phyloP scores from a whole-genome alignment of 2,329 filamentous ascomycete genomes.

The Fusarium sp. region DNA sequence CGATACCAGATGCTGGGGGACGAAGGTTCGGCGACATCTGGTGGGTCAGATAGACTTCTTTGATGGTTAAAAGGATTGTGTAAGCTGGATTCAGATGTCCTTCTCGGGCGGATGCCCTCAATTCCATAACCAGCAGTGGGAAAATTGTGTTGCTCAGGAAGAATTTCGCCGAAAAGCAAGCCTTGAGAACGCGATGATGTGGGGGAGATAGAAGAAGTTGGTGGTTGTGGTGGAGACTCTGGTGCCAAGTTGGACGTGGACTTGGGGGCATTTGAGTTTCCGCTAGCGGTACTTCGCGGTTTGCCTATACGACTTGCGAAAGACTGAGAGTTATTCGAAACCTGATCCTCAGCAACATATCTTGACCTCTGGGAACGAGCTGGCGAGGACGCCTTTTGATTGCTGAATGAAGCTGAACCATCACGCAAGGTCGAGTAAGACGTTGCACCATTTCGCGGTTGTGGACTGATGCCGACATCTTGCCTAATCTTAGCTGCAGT shows the following conservation, averaged over 20 bases:
- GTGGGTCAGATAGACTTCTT: constrained; percentile 67
- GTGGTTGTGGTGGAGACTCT: constrained; percentile 52
- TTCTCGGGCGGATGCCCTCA: constrained; percentile 63
- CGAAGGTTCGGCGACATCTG: constrained; percentile 66
- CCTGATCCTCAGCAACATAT: constrained; percentile 63
- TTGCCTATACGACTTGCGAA: constrained; percentile 71
- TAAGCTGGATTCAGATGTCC: constrained; percentile 79
- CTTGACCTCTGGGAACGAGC: constrained; percentile 59
- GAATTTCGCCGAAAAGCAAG: constrained; percentile 81
- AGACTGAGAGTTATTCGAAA: constrained; percentile 67
- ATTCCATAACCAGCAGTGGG: constrained; percentile 72
- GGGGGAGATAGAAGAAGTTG: constrained; percentile 49
- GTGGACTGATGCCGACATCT: constrained; percentile 52
- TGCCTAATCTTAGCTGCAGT: constrained; percentile 50
- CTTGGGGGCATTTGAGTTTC: constrained; percentile 52
- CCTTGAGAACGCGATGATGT: constrained; percentile 57
- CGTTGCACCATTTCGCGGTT: constrained; percentile 52
- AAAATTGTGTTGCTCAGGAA: constrained; percentile 68
- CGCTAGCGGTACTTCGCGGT: constrained; percentile 56
- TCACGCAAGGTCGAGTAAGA: constrained; percentile 59
- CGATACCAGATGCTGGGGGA: constrained; percentile 78
- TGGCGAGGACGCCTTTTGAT: constrained; percentile 41
- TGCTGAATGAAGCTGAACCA: constrained; percentile 41
- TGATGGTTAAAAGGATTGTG: constrained; percentile 64
- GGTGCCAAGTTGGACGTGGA: constrained; percentile 52